Conservation (phyloP, 2,329 filamentous ascomycete genomes). For the Paecilomyces formosus region DNA sequence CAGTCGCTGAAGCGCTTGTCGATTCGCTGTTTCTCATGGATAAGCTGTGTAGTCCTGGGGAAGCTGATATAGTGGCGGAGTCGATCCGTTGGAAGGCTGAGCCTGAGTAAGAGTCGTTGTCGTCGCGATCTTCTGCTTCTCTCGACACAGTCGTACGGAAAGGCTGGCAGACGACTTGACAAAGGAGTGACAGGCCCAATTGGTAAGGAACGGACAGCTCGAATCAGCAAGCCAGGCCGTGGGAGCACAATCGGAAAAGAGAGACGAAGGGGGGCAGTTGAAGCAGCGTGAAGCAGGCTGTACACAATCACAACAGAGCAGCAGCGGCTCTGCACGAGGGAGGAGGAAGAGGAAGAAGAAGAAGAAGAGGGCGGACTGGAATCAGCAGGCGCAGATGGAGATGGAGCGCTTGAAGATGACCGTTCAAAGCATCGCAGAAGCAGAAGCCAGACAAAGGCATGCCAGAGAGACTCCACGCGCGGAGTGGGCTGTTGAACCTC, state of each 20-base stretch:
- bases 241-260: neutral
- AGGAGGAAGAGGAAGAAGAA: neutral
- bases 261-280: neutral
- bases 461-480: neutral
- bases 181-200: slow-evolving; percentile 14
- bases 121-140: neutral
- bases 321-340: neutral
- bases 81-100: neutral
- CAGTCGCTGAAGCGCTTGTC: neutral
- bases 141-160: neutral
- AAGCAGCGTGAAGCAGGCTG: neutral
- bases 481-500: neutral
- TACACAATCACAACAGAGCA: neutral
- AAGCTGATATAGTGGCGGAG: neutral
- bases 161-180: slow-evolving; percentile 6
- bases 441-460: neutral
- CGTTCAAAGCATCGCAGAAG: neutral
- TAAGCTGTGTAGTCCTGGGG: neutral
- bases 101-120: neutral
- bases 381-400: neutral
- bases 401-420: neutral
- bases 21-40: neutral
- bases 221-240: slow-evolving; percentile 6
- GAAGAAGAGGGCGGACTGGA: neutral
- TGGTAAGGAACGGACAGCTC: slow-evolving; percentile 7